phyloP scores from a whole-genome alignment of 805 yeast genomes.

The Tetrapisispora phaffii region DNA sequence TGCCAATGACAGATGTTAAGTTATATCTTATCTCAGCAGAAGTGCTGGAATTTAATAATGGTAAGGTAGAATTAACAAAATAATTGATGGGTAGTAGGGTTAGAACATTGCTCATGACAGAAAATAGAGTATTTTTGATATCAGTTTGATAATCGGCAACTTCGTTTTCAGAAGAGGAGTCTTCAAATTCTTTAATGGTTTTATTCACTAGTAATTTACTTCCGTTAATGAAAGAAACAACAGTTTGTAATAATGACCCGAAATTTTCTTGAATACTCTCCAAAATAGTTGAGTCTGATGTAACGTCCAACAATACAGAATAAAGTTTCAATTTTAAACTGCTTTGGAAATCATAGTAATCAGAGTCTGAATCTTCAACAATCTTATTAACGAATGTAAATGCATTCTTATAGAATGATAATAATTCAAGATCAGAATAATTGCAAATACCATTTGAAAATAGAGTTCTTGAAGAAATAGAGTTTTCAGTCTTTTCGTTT shows the following conservation, averaged over 20 bases:
- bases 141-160: conserved; percentile 18
- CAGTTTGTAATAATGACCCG: conserved; percentile 16
- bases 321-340: conserved; percentile 47
- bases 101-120: conserved; percentile 51
- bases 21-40: conserved; percentile 47
- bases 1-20: conserved; percentile 50
- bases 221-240: conserved; percentile 18
- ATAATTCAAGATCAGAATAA: conserved; percentile 39
- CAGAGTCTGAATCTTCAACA: conserved; percentile 30
- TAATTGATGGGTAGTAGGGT: conserved; percentile 65
- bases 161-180: conserved; percentile 14
- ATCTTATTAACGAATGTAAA: conserved; percentile 50
- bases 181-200: conserved; percentile 7
- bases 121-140: conserved; percentile 38
- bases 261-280: conserved; percentile 18
- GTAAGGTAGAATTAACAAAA: conserved; percentile 54
- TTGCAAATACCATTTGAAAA: conserved; percentile 54
- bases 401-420: conserved; percentile 39
- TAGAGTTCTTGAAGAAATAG: conserved; percentile 43
- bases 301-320: conserved; percentile 37
- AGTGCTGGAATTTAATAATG: conserved; percentile 25
- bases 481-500: conserved; percentile 23
- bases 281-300: conserved; percentile 9
- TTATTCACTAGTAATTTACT: conserved; percentile 4
- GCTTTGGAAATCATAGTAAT: conserved; percentile 18